Evolutionary conservation across 257 asterid genomes (phyloP).

Genomic region (Rubia yunnanensis): DNA sequence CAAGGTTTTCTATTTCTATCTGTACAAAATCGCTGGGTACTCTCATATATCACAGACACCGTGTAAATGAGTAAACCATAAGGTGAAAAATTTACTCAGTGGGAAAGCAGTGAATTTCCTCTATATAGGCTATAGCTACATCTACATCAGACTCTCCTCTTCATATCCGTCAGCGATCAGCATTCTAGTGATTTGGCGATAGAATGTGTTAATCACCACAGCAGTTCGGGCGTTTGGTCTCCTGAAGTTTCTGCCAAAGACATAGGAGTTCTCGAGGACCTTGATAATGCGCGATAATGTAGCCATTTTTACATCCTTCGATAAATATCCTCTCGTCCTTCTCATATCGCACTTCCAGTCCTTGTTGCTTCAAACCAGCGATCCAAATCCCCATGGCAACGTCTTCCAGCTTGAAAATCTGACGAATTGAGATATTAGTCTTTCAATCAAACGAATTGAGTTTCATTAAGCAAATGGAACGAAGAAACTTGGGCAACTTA

Average conservation of each 20-base stretch:
- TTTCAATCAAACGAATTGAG: no score
- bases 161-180: no score
- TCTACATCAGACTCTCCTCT: no score
- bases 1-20: background rate
- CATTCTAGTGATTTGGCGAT: background rate
- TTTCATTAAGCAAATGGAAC: background rate
- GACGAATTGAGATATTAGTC: conserved; percentile 6
- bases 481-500: conserved; percentile 7
- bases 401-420: conserved; percentile 97
- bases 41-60: background rate
- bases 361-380: conserved; percentile 60
- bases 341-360: conserved; percentile 59
- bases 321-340: conserved; percentile 63
- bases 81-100: background rate
- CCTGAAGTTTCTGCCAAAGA: conserved; percentile 92
- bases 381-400: conserved; percentile 99
- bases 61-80: no score
- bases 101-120: background rate
- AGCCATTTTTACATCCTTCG: conserved; percentile 81
- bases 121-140: background rate
- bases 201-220: conserved; percentile 48
- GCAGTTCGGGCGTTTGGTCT: conserved; percentile 48
- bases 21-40: background rate
- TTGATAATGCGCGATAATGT: conserved; percentile 86
- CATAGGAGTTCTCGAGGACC: conserved; percentile 88